Conservation (phyloP, 805 yeast species). For the Clavispora santaluciae region DNA sequence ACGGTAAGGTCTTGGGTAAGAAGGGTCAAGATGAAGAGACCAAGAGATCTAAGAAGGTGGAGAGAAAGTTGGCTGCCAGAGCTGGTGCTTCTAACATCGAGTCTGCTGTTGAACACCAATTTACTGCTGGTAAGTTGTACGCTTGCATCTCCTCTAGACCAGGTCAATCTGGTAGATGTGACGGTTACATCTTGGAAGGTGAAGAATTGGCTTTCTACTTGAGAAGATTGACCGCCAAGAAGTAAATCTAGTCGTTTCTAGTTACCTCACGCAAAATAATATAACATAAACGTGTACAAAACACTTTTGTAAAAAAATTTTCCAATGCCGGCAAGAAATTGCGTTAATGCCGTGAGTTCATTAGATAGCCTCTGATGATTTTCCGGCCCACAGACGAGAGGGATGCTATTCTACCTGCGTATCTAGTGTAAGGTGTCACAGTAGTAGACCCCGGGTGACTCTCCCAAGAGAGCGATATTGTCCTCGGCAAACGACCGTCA, state of each 20-base stretch:
- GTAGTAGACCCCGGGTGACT: no score
- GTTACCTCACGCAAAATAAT: slow-evolving; percentile 1
- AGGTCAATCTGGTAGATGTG: slow-evolving; percentile 99
- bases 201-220: slow-evolving; percentile 99
- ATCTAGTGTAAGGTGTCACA: no score
- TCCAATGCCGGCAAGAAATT: no score
- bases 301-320: neutral
- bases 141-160: slow-evolving; percentile 99
- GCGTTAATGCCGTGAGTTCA: no score
- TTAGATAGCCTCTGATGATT: no score
- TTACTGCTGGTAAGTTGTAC: slow-evolving; percentile 98
- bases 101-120: slow-evolving; percentile 89
- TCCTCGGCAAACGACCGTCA: no score
- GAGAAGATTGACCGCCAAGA: slow-evolving; percentile 99
- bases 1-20: slow-evolving; percentile 92
- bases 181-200: slow-evolving; percentile 99
- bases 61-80: slow-evolving; percentile 93
- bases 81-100: slow-evolving; percentile 80
- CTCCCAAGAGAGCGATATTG: no score
- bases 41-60: slow-evolving; percentile 70
- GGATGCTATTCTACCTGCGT: no score
- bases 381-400: no score
- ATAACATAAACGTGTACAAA: slow-evolving; percentile 1
- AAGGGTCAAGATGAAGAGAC: slow-evolving; percentile 57
- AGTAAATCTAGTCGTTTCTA: slow-evolving; percentile 46